These are phyloP conservation scores for Phaeoacremonium minimum DNA, from an alignment of 2,329 filamentous ascomycete genomes.

Conservation along the genomic window DNA sequence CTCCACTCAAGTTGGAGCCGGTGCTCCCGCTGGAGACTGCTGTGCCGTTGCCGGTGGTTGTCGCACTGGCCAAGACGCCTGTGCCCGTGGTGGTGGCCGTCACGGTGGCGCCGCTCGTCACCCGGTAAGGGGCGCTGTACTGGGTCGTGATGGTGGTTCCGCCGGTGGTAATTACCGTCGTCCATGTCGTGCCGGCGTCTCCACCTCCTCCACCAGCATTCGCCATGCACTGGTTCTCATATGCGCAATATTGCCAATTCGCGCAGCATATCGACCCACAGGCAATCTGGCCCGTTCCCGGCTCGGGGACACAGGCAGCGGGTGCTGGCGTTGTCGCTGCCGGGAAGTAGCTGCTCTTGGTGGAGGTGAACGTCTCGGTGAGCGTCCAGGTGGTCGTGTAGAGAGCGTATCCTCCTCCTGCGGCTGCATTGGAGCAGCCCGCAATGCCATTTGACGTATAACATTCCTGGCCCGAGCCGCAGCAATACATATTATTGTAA, in stretches of 20 bases:
- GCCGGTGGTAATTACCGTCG: constrained; percentile 32
- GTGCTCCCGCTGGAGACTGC: constrained; percentile 30
- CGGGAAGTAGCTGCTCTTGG: constrained; percentile 45
- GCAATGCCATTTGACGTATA: constrained; percentile 46
- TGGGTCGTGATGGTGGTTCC: constrained; percentile 47
- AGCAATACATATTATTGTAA: constrained; percentile 51
- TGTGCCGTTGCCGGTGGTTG: constrained; percentile 30
- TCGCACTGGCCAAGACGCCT: constrained; percentile 40
- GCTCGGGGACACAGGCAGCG: constrained; percentile 42
- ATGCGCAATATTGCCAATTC: constrained; percentile 63
- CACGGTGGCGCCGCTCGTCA: constrained; percentile 47
- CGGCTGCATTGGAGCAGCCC: constrained; percentile 36
- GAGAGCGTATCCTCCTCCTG: constrained; percentile 21
- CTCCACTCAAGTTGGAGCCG: constrained; percentile 53
- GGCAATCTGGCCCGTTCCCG: constrained; percentile 48
- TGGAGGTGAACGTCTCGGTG: constrained; percentile 57
- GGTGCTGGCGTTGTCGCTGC: constrained; percentile 38
- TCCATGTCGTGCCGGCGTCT: constrained; percentile 33
- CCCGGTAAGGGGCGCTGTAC: constrained; percentile 44
- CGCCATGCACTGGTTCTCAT: constrained; percentile 51
- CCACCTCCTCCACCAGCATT: constrained; percentile 30
- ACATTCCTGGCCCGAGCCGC: constrained; percentile 42
- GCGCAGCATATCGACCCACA: constrained; percentile 71
- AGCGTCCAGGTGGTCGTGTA: constrained; percentile 58
- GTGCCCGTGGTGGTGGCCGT: constrained; percentile 47